These are phyloP conservation scores for Castanospermum australe DNA, from an alignment of 306 rosid genomes.

Conservation along the genomic window DNA sequence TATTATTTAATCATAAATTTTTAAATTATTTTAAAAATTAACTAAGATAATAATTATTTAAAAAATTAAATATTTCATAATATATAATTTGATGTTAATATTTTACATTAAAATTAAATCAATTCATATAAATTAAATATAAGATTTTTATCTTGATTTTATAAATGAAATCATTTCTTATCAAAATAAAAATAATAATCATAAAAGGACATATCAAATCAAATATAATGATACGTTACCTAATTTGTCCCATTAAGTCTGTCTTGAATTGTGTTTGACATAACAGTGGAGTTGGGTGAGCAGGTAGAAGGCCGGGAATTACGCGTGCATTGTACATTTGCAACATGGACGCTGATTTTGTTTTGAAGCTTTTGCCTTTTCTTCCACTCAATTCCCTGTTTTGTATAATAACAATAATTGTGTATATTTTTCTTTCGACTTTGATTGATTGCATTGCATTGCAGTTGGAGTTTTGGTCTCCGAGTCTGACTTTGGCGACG, in stretches of 20 bases:
- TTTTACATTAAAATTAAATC: no score
- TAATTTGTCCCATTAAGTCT: neutral
- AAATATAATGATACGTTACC: neutral
- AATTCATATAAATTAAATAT: no score
- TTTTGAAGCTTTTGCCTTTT: neutral
- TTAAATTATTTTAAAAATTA: no score
- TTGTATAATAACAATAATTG: no score
- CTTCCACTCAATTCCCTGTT: neutral
- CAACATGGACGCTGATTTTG: neutral
- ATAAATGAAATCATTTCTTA: no score
- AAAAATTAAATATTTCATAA: no score
- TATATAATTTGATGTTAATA: no score
- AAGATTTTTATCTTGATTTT: no score
- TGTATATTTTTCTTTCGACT: neutral
- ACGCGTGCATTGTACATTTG: neutral
- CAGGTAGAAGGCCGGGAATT: constrained; percentile 5
- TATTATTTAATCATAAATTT: no score
- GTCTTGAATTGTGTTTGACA: neutral
- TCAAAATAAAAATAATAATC: neutral
- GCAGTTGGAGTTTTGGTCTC: neutral
- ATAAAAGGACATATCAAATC: neutral
- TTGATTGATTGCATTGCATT: neutral
- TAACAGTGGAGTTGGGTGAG: neutral
- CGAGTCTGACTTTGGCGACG: neutral
- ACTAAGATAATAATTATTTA: no score